These are phyloP conservation scores for Cercospora canescens DNA, from an alignment of 2,329 filamentous ascomycete genomes.

Conservation along the genomic window DNA sequence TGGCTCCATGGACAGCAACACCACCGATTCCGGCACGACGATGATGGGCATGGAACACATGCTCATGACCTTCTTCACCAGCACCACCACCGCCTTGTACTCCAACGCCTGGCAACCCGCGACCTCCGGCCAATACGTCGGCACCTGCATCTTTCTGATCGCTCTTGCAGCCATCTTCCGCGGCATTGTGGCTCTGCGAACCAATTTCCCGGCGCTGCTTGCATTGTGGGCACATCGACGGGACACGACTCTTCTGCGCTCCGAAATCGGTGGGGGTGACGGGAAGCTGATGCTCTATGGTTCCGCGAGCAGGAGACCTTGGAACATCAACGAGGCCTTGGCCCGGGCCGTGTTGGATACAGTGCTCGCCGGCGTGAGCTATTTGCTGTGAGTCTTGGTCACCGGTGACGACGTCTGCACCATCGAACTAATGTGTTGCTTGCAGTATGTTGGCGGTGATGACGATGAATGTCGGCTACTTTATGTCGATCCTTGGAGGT, in stretches of 20 bases:
- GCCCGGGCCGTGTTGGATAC: constrained; percentile 69
- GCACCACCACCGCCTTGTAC: constrained; percentile 62
- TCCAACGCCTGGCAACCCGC: constrained; percentile 71
- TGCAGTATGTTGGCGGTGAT: constrained; percentile 87
- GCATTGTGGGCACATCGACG: constrained; percentile 16
- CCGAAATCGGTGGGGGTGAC: constrained; percentile 6
- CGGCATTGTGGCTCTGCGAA: constrained; percentile 38
- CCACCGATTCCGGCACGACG: constrained; percentile 17
- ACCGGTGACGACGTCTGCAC: too few relatives aligned
- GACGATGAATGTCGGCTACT: constrained; percentile 84
- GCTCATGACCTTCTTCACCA: constrained; percentile 64
- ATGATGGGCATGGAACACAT: constrained; percentile 44
- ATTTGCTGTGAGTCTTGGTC: constrained; percentile 70
- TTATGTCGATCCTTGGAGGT: constrained; percentile 70
- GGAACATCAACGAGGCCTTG: constrained; percentile 77
- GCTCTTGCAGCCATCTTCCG: constrained; percentile 69
- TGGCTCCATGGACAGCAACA: constrained; percentile 16
- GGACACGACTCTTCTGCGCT: constrained; percentile 17
- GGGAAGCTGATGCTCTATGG: constrained; percentile 26
- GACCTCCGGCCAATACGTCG: constrained; percentile 71
- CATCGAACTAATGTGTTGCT: background rate
- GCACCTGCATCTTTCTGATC: constrained; percentile 87
- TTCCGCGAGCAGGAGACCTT: constrained; percentile 55
- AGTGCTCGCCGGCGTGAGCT: constrained; percentile 70
- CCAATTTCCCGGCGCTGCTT: constrained; percentile 24